These are phyloP conservation scores for Neocucurbitaria cava DNA, from an alignment of 2,329 filamentous ascomycete genomes.

Conservation along the genomic window DNA sequence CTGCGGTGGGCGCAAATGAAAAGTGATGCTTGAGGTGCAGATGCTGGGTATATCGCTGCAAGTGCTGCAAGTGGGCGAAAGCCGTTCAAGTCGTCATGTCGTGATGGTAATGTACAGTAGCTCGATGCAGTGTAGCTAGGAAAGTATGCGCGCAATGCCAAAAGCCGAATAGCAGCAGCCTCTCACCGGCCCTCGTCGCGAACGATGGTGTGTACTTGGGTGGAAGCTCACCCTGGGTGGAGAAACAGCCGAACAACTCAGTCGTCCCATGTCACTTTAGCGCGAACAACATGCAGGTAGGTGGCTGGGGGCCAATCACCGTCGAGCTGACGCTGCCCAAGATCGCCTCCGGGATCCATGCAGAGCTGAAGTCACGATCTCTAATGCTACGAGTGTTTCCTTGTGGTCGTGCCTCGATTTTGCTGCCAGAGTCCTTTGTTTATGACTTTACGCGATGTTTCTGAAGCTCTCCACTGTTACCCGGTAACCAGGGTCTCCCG, in stretches of 20 bases:
- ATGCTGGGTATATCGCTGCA: conserved; percentile 35
- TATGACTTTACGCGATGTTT: background rate
- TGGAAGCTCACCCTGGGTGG: conserved; percentile 20
- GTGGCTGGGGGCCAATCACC: background rate
- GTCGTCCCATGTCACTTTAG: conserved; percentile 5
- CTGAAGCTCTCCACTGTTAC: background rate
- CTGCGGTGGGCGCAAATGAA: conserved; percentile 30
- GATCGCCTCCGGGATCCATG: background rate
- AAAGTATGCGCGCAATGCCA: conserved; percentile 25
- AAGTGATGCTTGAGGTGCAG: conserved; percentile 13
- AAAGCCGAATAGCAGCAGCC: conserved; percentile 17
- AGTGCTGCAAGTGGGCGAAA: conserved; percentile 28
- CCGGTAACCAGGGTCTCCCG: background rate
- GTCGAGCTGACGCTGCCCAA: background rate
- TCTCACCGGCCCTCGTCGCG: conserved; percentile 23
- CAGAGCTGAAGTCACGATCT: background rate
- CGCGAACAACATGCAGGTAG: conserved; percentile 7
- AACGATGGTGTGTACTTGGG: conserved; percentile 23
- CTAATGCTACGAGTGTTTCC: background rate
- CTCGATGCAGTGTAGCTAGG: conserved; percentile 17
- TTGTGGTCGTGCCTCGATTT: background rate
- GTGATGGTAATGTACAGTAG: conserved; percentile 21
- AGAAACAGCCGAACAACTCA: background rate
- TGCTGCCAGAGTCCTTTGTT: background rate
- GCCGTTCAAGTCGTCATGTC: conserved; percentile 25